These are phyloP conservation scores for Diospyros lotus DNA, from an alignment of 148 eudicot species.

Conservation along the genomic window DNA sequence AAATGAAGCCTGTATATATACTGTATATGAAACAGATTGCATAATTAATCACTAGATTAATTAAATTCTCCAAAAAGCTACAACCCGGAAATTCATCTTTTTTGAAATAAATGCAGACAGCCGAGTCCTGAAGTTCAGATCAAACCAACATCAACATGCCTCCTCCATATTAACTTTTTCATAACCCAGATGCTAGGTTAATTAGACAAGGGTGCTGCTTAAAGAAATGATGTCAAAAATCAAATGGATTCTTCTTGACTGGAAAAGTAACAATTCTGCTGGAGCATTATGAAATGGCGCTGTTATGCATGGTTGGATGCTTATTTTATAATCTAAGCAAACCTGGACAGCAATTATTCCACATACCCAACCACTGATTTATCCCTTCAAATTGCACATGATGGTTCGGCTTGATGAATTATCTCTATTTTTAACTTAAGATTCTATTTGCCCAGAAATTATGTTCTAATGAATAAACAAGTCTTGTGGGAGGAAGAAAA, in stretches of 20 bases:
- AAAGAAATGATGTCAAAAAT: neutral
- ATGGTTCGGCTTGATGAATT: too few relatives aligned
- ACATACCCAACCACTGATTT: neutral
- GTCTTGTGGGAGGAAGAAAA: too few relatives aligned
- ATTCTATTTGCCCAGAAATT: too few relatives aligned
- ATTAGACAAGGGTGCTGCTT: neutral
- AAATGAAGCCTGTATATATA: too few relatives aligned
- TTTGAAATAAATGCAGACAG: neutral
- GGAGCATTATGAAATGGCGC: slow-evolving; percentile 8
- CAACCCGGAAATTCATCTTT: neutral
- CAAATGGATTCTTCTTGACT: neutral
- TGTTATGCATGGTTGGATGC: slow-evolving; percentile 24
- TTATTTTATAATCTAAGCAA: slow-evolving; percentile 19
- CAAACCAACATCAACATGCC: neutral
- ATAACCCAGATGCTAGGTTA: neutral
- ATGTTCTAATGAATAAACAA: too few relatives aligned
- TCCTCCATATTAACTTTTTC: neutral
- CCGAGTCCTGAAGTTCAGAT: neutral
- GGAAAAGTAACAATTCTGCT: neutral
- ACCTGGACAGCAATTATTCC: slow-evolving; percentile 7
- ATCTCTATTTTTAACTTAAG: too few relatives aligned
- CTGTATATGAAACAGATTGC: neutral
- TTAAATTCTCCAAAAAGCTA: neutral
- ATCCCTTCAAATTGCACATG: neutral
- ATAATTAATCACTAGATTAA: neutral